Conservation (phyloP, 1,284 basidiomycete genomes). For the Cystobasidium sp. region DNA sequence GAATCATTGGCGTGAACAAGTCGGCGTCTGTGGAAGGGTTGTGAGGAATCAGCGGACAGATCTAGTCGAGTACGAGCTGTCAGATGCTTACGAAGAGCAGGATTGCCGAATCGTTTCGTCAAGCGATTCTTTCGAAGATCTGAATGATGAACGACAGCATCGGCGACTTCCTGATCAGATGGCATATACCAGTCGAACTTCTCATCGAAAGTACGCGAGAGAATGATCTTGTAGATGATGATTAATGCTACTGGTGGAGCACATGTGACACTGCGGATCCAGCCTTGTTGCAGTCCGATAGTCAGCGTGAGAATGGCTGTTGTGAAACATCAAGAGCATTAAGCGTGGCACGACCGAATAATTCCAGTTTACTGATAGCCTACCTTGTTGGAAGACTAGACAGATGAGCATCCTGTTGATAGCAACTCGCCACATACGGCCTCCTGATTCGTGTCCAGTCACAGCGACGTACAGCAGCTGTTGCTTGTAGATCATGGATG, state of each 20-base stretch:
- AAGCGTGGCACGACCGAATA: not conserved
- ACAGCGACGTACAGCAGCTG: slow-evolving; percentile 59
- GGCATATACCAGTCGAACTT: slow-evolving; percentile 72
- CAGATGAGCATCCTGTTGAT: slow-evolving; percentile 80
- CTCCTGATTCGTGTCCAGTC: slow-evolving; percentile 85
- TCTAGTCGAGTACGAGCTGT: not conserved
- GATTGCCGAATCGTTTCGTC: slow-evolving; percentile 82
- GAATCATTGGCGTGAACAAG: slow-evolving; percentile 83
- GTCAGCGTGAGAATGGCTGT: slow-evolving; percentile 51
- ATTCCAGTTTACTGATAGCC: too few species aligned
- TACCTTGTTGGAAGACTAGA: slow-evolving; percentile 74
- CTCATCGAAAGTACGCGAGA: slow-evolving; percentile 69
- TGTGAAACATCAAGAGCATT: not conserved
- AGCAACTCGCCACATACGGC: slow-evolving; percentile 86
- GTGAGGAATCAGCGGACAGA: not conserved
- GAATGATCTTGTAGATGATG: slow-evolving; percentile 78
- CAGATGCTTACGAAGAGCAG: slow-evolving; percentile 65
- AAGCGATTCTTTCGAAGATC: slow-evolving; percentile 72
- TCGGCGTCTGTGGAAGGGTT: slow-evolving; percentile 59
- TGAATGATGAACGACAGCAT: slow-evolving; percentile 71
- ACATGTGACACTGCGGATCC: slow-evolving; percentile 61
- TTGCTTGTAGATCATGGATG: slow-evolving; percentile 77
- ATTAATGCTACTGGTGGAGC: slow-evolving; percentile 60
- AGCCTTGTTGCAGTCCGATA: slow-evolving; percentile 79
- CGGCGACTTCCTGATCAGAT: slow-evolving; percentile 69